Conservation (phyloP, 2,329 filamentous ascomycete genomes). For the Cladosporium sp. region DNA sequence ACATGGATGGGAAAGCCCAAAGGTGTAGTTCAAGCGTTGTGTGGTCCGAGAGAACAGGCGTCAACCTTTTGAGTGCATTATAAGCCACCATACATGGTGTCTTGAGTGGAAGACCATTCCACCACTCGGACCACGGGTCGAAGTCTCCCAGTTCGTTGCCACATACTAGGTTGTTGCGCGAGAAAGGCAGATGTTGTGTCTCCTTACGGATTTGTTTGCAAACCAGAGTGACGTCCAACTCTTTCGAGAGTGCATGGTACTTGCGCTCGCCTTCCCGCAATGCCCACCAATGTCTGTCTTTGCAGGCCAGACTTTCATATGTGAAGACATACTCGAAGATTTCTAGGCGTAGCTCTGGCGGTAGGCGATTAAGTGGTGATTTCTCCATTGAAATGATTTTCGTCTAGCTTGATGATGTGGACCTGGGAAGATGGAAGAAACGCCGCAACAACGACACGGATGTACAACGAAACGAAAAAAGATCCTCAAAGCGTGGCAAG, state of each 20-base stretch:
- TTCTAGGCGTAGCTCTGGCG: background rate
- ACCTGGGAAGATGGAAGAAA: background rate
- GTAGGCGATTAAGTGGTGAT: background rate
- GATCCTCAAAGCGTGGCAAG: background rate
- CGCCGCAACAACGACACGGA: background rate
- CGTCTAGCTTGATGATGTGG: background rate
- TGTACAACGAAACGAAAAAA: background rate
- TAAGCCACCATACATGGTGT: background rate
- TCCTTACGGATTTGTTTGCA: conserved; percentile 1
- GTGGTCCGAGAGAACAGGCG: background rate
- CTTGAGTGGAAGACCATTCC: background rate
- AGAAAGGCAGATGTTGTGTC: background rate
- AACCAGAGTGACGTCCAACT: background rate
- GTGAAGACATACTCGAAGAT: conserved; percentile 9
- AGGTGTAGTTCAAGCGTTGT: background rate
- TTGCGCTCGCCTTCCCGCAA: background rate
- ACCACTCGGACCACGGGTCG: background rate
- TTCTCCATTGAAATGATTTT: background rate
- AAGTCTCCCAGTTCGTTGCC: background rate
- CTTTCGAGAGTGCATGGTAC: background rate
- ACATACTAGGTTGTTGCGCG: background rate
- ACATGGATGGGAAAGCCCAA: background rate
- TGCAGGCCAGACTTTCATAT: background rate
- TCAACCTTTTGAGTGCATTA: background rate
- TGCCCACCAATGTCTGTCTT: background rate